These are phyloP conservation scores for Fraxinus baroniana DNA, from an alignment of 305 asterid species.

Conservation along the genomic window DNA sequence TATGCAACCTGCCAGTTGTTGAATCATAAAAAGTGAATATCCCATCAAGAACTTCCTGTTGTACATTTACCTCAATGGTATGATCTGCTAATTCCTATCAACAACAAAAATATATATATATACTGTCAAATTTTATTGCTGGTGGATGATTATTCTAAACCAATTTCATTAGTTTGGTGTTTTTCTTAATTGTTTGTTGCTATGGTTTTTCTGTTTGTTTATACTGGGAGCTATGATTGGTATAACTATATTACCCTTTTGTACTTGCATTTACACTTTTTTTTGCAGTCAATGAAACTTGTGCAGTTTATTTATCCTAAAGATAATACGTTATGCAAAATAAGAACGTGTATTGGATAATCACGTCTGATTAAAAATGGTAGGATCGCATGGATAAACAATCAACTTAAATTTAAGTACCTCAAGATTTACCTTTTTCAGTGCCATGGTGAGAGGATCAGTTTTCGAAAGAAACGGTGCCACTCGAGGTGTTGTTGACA, in stretches of 20 bases:
- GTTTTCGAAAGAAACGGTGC: constrained; percentile 81
- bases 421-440: constrained; percentile 57
- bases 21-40: constrained; percentile 84
- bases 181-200: neutral
- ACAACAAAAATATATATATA: neutral
- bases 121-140: neutral
- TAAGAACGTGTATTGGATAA: neutral
- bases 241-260: neutral
- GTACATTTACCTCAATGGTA: constrained; percentile 69
- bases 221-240: neutral
- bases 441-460: constrained; percentile 76
- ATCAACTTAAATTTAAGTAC: constrained; percentile 17
- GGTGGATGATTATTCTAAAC: neutral
- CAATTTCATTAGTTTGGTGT: neutral
- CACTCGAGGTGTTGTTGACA: constrained; percentile 82
- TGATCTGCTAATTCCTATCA: constrained; percentile 74
- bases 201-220: neutral
- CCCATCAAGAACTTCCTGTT: constrained; percentile 82
- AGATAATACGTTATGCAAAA: neutral
- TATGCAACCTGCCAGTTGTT: constrained; percentile 65
- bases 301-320: neutral
- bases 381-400: neutral
- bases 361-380: neutral
- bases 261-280: neutral
- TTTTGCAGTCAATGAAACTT: neutral